Evolutionary conservation across 208 protist species (phyloP), one percentile per base, ranked within the genome.

Genomic region (Porcisia hertigi): DNA sequence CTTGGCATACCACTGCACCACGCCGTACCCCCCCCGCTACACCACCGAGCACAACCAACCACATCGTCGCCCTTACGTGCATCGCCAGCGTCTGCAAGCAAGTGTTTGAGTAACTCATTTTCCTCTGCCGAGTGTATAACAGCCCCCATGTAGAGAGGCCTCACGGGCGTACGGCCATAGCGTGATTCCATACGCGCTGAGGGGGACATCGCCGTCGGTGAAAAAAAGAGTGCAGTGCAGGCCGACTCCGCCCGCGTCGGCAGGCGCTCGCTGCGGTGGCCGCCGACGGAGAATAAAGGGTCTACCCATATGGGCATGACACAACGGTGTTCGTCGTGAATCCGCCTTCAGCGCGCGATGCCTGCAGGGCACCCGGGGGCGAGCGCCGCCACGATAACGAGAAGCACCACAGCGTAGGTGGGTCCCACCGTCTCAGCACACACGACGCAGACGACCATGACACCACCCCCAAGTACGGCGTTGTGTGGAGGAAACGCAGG

Each of bases 1-100:
- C 57, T 77, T 64, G 5, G 62, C 77, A 65, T 81, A 74, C 77
- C 77, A 81, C n/a, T 69, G 58, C 58, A 81, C 66, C 30, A 62
- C 20, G 58, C 77, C 77, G 53, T 81, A 81, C 12, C 77, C 72
- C 3, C 12, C 77, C 72, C 3, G 77, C 77, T 20, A 65, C 66
- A 57, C 77, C 77, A 20, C 77, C 77, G 16, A 81, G 71, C n/a
- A 81, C 52, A 18, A 77, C 57, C 30, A 25, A 77, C 60, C 12
- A 20, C 53, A 11, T 77, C 77, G 57, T 25, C 54, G 30, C 47
- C 57, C 4, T 47, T 49, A 1, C 55, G 39, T 0, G 65, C 71
- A 20, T 79, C 59, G 55, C 43, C 18, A 41, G 54, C 52, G 25
- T 47, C 55, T 2, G 55, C 34, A 52, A 81, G 69, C 14, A 77